These are phyloP conservation scores for Aspergillus sparsus DNA, from an alignment of 495 filamentous ascomycete genomes.

Conservation along the genomic window DNA sequence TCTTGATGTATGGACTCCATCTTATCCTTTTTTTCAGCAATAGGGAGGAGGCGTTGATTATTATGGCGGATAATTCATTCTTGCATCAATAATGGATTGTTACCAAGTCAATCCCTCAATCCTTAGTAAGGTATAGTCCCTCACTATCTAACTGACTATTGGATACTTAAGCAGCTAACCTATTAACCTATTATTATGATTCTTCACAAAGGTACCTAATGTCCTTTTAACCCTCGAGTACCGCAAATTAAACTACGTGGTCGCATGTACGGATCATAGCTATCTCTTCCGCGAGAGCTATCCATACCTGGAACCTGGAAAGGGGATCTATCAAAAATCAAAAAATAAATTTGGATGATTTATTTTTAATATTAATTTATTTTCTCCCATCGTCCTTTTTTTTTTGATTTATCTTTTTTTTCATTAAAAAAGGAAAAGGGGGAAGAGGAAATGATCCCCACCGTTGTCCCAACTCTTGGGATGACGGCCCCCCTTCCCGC, in stretches of 20 bases:
- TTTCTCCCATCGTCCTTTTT: background rate
- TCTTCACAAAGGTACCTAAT: background rate
- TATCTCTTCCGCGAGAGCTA: slow-evolving; percentile 2
- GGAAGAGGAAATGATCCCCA: slow-evolving; percentile 5
- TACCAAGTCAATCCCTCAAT: no score
- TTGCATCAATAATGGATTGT: no score
- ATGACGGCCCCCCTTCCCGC: slow-evolving; percentile 10
- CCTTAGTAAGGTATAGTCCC: no score
- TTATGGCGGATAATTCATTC: no score
- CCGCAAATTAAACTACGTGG: background rate
- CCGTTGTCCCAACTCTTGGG: slow-evolving; percentile 13
- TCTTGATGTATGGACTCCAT: no score
- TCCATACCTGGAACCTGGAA: background rate
- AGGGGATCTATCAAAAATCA: background rate
- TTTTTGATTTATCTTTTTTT: background rate
- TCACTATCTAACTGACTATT: no score
- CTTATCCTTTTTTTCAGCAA: background rate
- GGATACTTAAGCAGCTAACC: no score
- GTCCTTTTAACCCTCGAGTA: background rate
- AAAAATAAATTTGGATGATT: background rate
- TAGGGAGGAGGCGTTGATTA: background rate
- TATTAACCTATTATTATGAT: no score
- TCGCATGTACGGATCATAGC: slow-evolving; percentile 1
- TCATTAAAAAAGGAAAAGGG: background rate
- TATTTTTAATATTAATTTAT: background rate